Conservation (phyloP, 306 rosid genomes). For the Ormosia emarginata region DNA sequence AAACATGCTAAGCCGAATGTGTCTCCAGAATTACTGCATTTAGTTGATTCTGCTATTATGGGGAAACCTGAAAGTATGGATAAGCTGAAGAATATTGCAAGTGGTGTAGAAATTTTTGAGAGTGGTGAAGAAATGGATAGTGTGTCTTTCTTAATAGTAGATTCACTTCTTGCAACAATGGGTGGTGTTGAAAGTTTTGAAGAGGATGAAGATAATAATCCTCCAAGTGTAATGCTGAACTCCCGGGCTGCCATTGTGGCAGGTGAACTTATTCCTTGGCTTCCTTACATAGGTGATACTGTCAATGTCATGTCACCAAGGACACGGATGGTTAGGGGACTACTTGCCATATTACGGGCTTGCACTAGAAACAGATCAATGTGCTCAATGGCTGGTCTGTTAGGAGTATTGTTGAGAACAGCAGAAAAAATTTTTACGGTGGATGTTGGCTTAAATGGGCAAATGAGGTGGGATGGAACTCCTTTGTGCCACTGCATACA, state of each 20-base stretch:
- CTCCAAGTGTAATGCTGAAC: conserved; percentile 96
- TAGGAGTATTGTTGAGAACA: conserved; percentile 77
- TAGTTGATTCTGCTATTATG: conserved; percentile 99
- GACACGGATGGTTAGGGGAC: conserved; percentile 92
- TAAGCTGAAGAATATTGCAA: conserved; percentile 82
- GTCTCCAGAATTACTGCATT: conserved; percentile 92
- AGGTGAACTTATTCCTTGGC: conserved; percentile 94
- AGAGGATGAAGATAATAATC: conserved; percentile 88
- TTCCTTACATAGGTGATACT: conserved; percentile 77
- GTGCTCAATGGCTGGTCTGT: conserved; percentile 94
- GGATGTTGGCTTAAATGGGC: conserved; percentile 63
- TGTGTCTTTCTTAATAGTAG: conserved; percentile 77
- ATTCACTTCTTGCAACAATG: conserved; percentile 97
- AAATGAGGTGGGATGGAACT: conserved; percentile 86
- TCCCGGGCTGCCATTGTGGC: conserved; percentile 98
- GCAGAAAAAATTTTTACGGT: conserved; percentile 71
- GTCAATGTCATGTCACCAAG: conserved; percentile 80
- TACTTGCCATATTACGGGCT: conserved; percentile 88
- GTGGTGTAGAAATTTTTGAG: conserved; percentile 73
- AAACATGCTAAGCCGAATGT: conserved; percentile 80
- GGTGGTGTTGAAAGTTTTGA: conserved; percentile 99
- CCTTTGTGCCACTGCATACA: conserved; percentile 93
- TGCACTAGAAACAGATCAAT: conserved; percentile 98
- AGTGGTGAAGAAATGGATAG: conserved; percentile 70
- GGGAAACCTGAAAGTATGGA: conserved; percentile 94